Evolutionary conservation across 352 stramenopile species (phyloP).

Genomic region (Phytophthora sp.): DNA sequence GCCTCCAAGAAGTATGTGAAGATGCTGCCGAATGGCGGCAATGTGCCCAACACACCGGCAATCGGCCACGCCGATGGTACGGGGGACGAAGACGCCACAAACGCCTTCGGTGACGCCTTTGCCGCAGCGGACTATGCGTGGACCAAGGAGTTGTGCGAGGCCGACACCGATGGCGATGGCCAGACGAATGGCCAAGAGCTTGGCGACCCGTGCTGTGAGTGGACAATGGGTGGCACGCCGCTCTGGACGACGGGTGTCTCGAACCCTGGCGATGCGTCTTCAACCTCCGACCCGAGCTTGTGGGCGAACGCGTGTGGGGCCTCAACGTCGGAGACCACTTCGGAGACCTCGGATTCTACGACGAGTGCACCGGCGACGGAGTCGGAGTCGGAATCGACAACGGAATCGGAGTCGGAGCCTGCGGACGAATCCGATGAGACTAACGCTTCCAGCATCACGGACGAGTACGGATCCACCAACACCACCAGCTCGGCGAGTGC

Average conservation of each 20-base stretch:
- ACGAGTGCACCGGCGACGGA: background rate
- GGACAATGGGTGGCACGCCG: background rate
- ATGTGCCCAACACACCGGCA: conserved; percentile 32
- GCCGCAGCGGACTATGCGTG: conserved; percentile 9
- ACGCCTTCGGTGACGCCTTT: conserved; percentile 40
- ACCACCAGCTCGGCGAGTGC: background rate
- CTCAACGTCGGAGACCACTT: background rate
- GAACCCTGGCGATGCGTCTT: conserved; percentile 11
- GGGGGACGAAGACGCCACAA: conserved; percentile 18
- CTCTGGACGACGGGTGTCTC: conserved; percentile 34
- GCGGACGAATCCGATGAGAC: background rate
- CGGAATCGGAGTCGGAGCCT: background rate
- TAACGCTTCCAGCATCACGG: background rate
- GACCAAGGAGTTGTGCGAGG: conserved; percentile 22
- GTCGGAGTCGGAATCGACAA: background rate
- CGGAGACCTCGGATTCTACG: background rate
- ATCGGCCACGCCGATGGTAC: conserved; percentile 40
- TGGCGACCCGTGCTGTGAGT: conserved; percentile 69
- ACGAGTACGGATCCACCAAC: background rate
- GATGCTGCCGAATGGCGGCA: conserved; percentile 44
- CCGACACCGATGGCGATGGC: conserved; percentile 62
- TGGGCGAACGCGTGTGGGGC: conserved; percentile 22
- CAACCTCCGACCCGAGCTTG: conserved; percentile 25
- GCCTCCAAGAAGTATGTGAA: conserved; percentile 24
- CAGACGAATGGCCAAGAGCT: conserved; percentile 82